These are phyloP conservation scores for Pseudonitzschia pungens DNA, from an alignment of 108 stramenopile genomes.

Conservation along the genomic window DNA sequence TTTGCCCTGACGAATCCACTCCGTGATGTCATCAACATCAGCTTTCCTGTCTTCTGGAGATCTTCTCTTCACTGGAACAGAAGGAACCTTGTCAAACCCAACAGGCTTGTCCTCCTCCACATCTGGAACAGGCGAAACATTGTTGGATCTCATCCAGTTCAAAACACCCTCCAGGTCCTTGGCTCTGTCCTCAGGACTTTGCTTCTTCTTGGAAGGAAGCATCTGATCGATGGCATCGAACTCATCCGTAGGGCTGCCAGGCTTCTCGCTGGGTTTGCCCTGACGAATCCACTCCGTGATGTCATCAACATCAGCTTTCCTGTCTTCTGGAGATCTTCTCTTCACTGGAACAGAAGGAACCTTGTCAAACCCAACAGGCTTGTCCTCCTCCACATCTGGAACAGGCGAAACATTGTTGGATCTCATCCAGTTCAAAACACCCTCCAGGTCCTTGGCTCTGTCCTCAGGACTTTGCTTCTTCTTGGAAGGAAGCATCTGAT, in stretches of 20 bases:
- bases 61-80: slow-evolving; percentile 23
- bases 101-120: neutral
- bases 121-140: neutral
- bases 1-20: slow-evolving; percentile 25
- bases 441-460: slow-evolving; percentile 30
- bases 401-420: slow-evolving; percentile 5
- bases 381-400: neutral
- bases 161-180: slow-evolving; percentile 27
- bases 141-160: slow-evolving; percentile 30
- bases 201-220: slow-evolving; percentile 25
- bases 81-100: slow-evolving; percentile 23
- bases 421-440: slow-evolving; percentile 29
- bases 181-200: slow-evolving; percentile 28
- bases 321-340: slow-evolving; percentile 17
- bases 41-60: slow-evolving; percentile 21
- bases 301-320: slow-evolving; percentile 12
- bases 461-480: slow-evolving; percentile 23
- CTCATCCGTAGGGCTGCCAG: slow-evolving; percentile 3
- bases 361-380: slow-evolving; percentile 14
- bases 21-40: slow-evolving; percentile 23
- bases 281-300: slow-evolving; percentile 16
- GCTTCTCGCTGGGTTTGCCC: neutral
- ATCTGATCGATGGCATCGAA: slow-evolving; percentile 19
- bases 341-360: slow-evolving; percentile 13
- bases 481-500: slow-evolving; percentile 27